These are phyloP conservation scores for Aureobasidium leucospermi DNA, from an alignment of 2,329 filamentous ascomycete species.

Conservation along the genomic window DNA sequence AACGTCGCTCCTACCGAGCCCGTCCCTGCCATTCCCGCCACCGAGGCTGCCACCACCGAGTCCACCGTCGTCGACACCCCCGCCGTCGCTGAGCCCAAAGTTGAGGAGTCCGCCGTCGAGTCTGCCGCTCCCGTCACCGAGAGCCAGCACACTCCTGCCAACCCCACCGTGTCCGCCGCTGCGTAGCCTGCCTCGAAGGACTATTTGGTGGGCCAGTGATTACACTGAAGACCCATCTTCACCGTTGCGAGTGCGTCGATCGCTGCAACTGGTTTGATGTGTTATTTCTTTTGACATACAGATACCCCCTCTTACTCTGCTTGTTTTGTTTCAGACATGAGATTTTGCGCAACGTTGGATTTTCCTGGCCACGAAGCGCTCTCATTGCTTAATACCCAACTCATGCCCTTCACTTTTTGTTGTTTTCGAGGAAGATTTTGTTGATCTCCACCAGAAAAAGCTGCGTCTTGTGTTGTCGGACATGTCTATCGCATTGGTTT, in stretches of 20 bases:
- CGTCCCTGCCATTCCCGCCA: conserved; percentile 5
- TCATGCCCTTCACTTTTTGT: conserved; percentile 16
- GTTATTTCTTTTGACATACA: conserved; percentile 12
- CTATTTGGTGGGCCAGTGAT: conserved; percentile 17
- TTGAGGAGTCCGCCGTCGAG: conserved; percentile 19
- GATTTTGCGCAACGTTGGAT: conserved; percentile 1
- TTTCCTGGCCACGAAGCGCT: conserved; percentile 2
- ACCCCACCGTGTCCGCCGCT: conserved; percentile 26
- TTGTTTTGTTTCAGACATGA: conserved; percentile 12
- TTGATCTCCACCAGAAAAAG: background rate
- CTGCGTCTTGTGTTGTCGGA: conserved; percentile 9
- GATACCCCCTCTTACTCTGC: conserved; percentile 14
- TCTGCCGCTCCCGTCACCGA: conserved; percentile 24
- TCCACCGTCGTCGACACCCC: background rate
- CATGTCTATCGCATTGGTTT: conserved; percentile 4
- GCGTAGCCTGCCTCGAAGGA: conserved; percentile 22
- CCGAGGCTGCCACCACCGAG: conserved; percentile 8
- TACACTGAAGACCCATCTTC: conserved; percentile 4
- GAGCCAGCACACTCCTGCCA: conserved; percentile 15
- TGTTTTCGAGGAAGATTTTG: background rate
- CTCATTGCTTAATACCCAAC: conserved; percentile 21
- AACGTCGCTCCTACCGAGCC: conserved; percentile 26
- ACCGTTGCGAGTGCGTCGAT: conserved; percentile 14
- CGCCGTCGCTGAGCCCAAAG: conserved; percentile 15
- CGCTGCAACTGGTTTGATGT: conserved; percentile 17